A percentile compares a stretch with the other conserved stretches of the same genome.
These are phyloP conservation scores for Pontederia crassipes DNA, from an alignment of 176 grass and related monocot genomes.

Conservation along the genomic window DNA sequence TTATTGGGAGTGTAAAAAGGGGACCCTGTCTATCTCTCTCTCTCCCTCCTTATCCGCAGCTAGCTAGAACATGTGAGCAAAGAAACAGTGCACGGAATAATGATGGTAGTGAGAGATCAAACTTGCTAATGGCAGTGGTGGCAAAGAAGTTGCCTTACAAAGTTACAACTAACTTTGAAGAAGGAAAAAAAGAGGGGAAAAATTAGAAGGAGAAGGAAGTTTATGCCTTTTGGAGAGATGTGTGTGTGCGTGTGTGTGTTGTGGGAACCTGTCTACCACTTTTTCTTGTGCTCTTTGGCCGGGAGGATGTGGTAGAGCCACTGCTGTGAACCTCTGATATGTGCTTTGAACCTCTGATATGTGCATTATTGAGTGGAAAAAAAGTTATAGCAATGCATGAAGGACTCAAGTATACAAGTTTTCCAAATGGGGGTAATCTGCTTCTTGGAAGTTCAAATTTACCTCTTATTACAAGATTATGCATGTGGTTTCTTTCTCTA, in stretches of 20 bases:
- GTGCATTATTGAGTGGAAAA: too few species aligned
- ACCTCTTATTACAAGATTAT: too few species aligned
- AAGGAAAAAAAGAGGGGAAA: background rate
- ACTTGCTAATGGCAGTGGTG: background rate
- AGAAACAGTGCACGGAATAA: slow-evolving; percentile 23
- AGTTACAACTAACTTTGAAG: slow-evolving; percentile 14
- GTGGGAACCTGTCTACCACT: background rate
- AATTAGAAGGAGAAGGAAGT: background rate
- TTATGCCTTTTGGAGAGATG: background rate
- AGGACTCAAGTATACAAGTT: too few species aligned
- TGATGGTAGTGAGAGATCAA: slow-evolving; percentile 21
- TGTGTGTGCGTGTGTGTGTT: too few species aligned
- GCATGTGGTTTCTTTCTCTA: too few species aligned
- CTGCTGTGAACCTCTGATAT: slow-evolving; percentile 11
- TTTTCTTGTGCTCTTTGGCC: slow-evolving; percentile 10
- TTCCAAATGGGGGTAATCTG: too few species aligned
- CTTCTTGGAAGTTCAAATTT: too few species aligned
- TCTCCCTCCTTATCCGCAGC: background rate
- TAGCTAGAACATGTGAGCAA: slow-evolving; percentile 10
- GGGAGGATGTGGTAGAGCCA: background rate
- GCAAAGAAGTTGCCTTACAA: slow-evolving; percentile 10
- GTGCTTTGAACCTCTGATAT: background rate
- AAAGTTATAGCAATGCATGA: too few species aligned
- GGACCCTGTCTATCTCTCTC: too few species aligned
- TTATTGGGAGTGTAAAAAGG: background rate